Evolutionary conservation across 176 grass and related monocot species (phyloP).

Genomic region (Panicum miliaceum): DNA sequence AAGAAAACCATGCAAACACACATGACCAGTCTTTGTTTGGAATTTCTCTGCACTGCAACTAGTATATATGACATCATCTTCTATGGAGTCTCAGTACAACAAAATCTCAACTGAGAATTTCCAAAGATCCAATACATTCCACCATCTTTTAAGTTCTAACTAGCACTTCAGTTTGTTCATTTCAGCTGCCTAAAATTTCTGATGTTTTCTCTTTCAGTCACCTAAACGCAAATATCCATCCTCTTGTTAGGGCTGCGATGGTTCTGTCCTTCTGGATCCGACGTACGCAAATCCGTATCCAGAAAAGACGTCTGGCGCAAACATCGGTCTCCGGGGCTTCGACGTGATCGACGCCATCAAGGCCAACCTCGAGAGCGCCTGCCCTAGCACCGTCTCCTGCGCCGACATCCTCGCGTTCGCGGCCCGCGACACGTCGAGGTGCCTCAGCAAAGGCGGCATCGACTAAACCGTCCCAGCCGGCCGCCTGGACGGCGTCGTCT

Average conservation of each 20-base stretch:
- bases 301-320: background rate
- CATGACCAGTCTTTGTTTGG: no score
- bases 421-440: conserved; percentile 43
- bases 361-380: conserved; percentile 40
- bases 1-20: no score
- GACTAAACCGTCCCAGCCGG: conserved; percentile 53
- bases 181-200: no score
- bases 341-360: conserved; percentile 53
- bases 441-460: conserved; percentile 43
- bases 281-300: background rate
- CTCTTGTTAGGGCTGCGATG: conserved; percentile 23
- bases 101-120: no score
- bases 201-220: no score
- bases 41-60: no score
- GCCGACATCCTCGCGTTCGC: conserved; percentile 61
- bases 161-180: no score
- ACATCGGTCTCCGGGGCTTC: conserved; percentile 45
- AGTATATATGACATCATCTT: no score
- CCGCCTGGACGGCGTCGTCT: conserved; percentile 59
- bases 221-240: no score
- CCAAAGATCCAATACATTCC: no score
- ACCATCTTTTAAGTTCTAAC: no score
- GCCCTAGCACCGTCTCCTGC: conserved; percentile 56
- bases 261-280: conserved; percentile 8
- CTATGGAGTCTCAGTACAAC: no score